phyloP scores from a whole-genome alignment of 139 green algal genomes.

The Asterochloris sp. region DNA sequence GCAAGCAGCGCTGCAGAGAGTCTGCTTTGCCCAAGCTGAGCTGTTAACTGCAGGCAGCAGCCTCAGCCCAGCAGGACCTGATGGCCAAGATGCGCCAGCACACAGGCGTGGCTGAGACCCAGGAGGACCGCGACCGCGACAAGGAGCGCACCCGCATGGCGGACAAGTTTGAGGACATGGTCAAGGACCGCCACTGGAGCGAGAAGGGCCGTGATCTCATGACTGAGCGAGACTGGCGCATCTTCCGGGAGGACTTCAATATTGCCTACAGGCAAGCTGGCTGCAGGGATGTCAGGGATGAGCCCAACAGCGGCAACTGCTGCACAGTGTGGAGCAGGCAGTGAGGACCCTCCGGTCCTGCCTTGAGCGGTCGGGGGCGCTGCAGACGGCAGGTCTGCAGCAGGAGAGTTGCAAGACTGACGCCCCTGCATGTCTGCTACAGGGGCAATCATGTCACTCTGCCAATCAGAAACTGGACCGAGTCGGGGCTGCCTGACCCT shows the following conservation, averaged over 20 bases:
- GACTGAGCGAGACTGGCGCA: constrained; percentile 98
- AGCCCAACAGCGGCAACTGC: constrained; percentile 15
- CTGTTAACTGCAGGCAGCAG: constrained; percentile 32
- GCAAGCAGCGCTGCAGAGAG: too few species aligned
- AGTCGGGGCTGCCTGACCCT: constrained; percentile 62
- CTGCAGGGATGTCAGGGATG: constrained; percentile 33
- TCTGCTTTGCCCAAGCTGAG: not conserved
- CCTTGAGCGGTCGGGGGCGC: too few species aligned
- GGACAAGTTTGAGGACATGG: constrained; percentile 50
- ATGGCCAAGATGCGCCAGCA: constrained; percentile 35
- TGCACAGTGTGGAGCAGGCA: too few species aligned
- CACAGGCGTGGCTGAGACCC: constrained; percentile 48
- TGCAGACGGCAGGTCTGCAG: too few species aligned
- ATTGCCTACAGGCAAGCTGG: constrained; percentile 71
- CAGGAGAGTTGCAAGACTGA: too few species aligned
- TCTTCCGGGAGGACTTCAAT: constrained; percentile 99
- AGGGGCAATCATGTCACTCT: constrained; percentile 17
- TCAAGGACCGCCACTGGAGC: constrained; percentile 77
- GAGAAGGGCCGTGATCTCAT: constrained; percentile 88
- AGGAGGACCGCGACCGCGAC: constrained; percentile 59
- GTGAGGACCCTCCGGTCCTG: too few species aligned
- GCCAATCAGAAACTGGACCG: constrained; percentile 77
- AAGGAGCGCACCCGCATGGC: constrained; percentile 43
- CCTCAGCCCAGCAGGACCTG: constrained; percentile 57
- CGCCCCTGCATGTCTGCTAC: too few species aligned